Evolutionary conservation across 2,329 filamentous ascomycete species (phyloP).

Genomic region (Lizonia empirigonia): DNA sequence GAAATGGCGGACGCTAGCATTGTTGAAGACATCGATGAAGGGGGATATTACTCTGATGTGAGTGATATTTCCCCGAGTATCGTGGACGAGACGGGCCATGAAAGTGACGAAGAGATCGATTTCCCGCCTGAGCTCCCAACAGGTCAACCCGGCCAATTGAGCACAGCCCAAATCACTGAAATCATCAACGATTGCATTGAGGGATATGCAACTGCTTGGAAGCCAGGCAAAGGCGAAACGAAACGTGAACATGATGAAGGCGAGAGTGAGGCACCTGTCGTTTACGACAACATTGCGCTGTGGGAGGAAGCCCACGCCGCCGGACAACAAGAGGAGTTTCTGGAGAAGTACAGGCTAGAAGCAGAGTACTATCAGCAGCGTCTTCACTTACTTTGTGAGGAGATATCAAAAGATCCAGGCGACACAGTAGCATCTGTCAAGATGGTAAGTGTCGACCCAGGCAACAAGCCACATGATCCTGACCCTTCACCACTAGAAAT

Average conservation of each 20-base stretch:
- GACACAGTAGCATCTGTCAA: slow-evolving; percentile 46
- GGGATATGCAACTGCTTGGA: slow-evolving; percentile 26
- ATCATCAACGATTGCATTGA: slow-evolving; percentile 40
- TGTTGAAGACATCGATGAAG: slow-evolving; percentile 13
- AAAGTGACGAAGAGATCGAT: background rate
- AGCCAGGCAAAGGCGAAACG: slow-evolving; percentile 21
- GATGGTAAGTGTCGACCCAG: background rate
- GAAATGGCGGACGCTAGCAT: background rate
- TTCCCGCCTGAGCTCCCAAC: background rate
- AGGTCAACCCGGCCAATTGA: slow-evolving; percentile 14
- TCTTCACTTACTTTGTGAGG: slow-evolving; percentile 26
- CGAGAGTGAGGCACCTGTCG: slow-evolving; percentile 7
- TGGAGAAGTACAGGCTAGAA: slow-evolving; percentile 19
- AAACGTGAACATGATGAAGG: background rate
- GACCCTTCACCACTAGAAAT: slow-evolving; percentile 58
- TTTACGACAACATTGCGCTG: slow-evolving; percentile 22
- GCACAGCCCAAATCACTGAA: slow-evolving; percentile 18
- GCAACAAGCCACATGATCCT: background rate
- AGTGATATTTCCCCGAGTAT: slow-evolving; percentile 2
- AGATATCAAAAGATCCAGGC: slow-evolving; percentile 53
- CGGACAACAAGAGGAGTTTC: slow-evolving; percentile 19
- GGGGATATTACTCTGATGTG: slow-evolving; percentile 19
- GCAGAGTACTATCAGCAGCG: slow-evolving; percentile 22
- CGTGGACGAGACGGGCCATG: background rate
- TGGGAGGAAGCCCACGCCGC: slow-evolving; percentile 31